Base-by-base conservation (phyloP, 1,284 basidiomycete species). In the Microbotryum violaceum region DNA sequence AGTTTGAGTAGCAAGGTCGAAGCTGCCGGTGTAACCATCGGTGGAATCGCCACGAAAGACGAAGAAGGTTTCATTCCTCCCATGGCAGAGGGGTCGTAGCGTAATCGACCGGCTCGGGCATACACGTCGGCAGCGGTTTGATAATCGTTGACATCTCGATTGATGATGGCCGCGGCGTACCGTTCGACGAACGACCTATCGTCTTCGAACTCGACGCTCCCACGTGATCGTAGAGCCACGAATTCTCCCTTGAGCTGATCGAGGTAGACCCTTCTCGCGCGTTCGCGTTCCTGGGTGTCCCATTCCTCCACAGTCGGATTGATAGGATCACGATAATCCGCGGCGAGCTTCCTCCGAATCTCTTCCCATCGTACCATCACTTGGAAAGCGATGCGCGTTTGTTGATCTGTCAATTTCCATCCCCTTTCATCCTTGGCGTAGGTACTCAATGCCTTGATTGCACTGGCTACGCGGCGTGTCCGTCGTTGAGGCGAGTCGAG, bases 231-330 rank as follows among this genome's bases (percentile, higher is more conserved):
- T 46, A 52, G 37, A 1, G 29, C 37, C 44, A 49, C 4, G 31
- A 58, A 58, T 25, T 62, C 63, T 18, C 58, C 60, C 16, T 49
- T 48, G 10, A 60, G 52, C 14, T 48, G 46, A n/a, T 61, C 60
- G n/a, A 62, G 37, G n/a, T 62, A 46, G 31, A 27, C 31, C 54
- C 54, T 25, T 23, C 53, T 21, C 33, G 56, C 52, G 8, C 20
- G 21, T 29, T 27, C 48, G 7, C n/a, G 49, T 16, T 29, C 45
- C 21, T 5, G 18, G 8, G 37, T 23, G 37, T 18, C 27, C 4
- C 27, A 5, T 3, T 16, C 31, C 25, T 16, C 27, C 20, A 21
- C 33, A 4, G 16, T 16, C 37, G 37, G 37, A 42, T 42, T 42
- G 4, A 18, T 18, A 18, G 37, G 37, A 42, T 42, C 37, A 42